A percentile compares a stretch with the other conserved stretches of the same genome.
These are phyloP conservation scores for Colletotrichum euphorbiae DNA, from an alignment of 2,329 filamentous ascomycete genomes.

Conservation along the genomic window DNA sequence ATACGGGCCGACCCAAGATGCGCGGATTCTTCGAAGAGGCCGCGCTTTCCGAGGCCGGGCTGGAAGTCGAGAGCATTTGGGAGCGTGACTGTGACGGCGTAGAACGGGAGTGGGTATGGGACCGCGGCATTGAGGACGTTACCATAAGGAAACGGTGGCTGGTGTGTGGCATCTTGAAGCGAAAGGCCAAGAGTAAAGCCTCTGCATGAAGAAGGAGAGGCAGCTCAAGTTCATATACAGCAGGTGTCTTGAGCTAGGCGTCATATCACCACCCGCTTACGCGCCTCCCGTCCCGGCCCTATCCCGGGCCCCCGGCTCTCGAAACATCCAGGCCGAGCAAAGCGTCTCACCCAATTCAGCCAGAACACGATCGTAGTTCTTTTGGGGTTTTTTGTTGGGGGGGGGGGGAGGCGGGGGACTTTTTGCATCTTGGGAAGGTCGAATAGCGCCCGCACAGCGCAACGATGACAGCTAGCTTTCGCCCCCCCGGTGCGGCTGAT, in stretches of 20 bases:
- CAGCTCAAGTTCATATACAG: no score
- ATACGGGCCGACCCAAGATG: slow-evolving; percentile 76
- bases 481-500: slow-evolving; percentile 29
- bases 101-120: slow-evolving; percentile 70
- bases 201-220: neutral
- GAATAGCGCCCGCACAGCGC: slow-evolving; percentile 14
- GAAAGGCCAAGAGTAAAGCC: slow-evolving; percentile 39
- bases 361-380: neutral
- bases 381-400: no score
- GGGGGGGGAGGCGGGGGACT: no score
- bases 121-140: slow-evolving; percentile 71
- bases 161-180: slow-evolving; percentile 67
- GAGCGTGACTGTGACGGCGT: slow-evolving; percentile 75
- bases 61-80: slow-evolving; percentile 74
- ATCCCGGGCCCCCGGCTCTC: neutral
- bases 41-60: slow-evolving; percentile 59
- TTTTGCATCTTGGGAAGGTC: slow-evolving; percentile 7
- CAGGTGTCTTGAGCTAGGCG: neutral
- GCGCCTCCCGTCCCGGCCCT: neutral
- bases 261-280: neutral
- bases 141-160: slow-evolving; percentile 77
- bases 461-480: neutral
- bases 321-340: slow-evolving; percentile 2
- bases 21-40: slow-evolving; percentile 69
- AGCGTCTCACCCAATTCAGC: slow-evolving; percentile 11